These are phyloP conservation scores for Kwoniella europaea DNA, from an alignment of 768 basidiomycete species.

Conservation along the genomic window DNA sequence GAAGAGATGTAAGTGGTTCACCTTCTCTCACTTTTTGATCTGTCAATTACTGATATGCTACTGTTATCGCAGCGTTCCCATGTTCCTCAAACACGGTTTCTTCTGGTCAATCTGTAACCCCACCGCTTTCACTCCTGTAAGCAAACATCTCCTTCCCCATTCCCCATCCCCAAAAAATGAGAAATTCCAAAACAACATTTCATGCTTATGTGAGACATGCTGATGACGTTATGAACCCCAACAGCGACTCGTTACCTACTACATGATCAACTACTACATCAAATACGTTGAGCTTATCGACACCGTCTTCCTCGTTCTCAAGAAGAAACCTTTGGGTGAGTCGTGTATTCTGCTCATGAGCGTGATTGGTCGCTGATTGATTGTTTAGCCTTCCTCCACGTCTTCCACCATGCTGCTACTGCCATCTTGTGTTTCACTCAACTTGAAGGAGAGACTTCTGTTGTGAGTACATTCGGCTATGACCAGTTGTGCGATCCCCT, in stretches of 20 bases:
- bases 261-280: slow-evolving; percentile 99
- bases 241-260: slow-evolving; percentile 90
- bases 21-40: neutral
- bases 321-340: slow-evolving; percentile 96
- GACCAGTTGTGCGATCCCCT: neutral
- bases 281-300: slow-evolving; percentile 96
- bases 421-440: slow-evolving; percentile 93
- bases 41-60: neutral
- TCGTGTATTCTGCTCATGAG: slow-evolving; percentile 15
- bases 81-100: slow-evolving; percentile 71
- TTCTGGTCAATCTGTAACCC: slow-evolving; percentile 79
- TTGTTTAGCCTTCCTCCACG: slow-evolving; percentile 85
- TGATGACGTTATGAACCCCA: neutral
- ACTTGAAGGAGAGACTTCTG: slow-evolving; percentile 89
- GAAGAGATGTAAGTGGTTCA: slow-evolving; percentile 72
- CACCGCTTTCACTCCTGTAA: slow-evolving; percentile 82
- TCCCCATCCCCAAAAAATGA: neutral
- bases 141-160: slow-evolving; percentile 52
- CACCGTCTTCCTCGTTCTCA: slow-evolving; percentile 94
- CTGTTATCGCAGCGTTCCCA: slow-evolving; percentile 64
- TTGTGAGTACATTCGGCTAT: slow-evolving; percentile 66
- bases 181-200: neutral
- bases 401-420: slow-evolving; percentile 98
- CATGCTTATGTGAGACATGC: neutral
- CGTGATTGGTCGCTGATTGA: neutral